Evolutionary conservation across 106 monocot genomes (phyloP).

Genomic region (Phalaenopsis aphrodite): DNA sequence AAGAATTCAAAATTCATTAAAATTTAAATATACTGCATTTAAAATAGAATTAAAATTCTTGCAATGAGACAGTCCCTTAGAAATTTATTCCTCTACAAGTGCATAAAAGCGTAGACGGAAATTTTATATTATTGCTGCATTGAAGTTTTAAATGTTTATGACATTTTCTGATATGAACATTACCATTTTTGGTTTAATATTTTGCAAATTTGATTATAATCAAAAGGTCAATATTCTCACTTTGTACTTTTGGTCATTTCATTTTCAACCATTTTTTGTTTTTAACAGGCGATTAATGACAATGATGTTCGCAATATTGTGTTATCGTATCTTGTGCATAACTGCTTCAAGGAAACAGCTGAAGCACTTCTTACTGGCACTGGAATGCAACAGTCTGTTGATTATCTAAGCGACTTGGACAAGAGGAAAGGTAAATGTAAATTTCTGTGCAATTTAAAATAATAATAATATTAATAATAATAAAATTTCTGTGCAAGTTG

Average conservation of each 20-base stretch:
- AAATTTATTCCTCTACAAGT: not conserved
- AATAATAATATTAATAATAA: no score
- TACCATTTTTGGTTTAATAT: not conserved
- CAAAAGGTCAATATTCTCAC: not conserved
- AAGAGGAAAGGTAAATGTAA: slow-evolving; percentile 57
- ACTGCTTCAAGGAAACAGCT: slow-evolving; percentile 96
- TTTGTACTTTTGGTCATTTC: not conserved
- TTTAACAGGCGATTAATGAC: slow-evolving; percentile 53
- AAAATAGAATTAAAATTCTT: no score
- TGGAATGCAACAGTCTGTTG: slow-evolving; percentile 62
- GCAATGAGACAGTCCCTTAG: no score
- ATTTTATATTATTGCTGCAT: not conserved
- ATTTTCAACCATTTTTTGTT: slow-evolving; percentile 5
- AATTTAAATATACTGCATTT: no score
- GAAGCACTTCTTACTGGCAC: slow-evolving; percentile 67
- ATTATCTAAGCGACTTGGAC: slow-evolving; percentile 66
- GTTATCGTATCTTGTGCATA: slow-evolving; percentile 85
- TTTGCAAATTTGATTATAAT: not conserved
- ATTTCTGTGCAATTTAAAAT: slow-evolving; percentile 7
- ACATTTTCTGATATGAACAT: not conserved
- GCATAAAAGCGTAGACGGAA: not conserved
- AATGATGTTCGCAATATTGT: slow-evolving; percentile 75
- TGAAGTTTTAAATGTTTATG: not conserved
- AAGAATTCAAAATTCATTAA: no score
- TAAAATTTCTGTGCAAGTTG: slow-evolving; percentile 9